Percentiles rank a stretch among this genome's conserved stretches.
Evolutionary conservation across 2,329 filamentous ascomycete genomes (phyloP).

Genomic region (Aspergillus sp.): DNA sequence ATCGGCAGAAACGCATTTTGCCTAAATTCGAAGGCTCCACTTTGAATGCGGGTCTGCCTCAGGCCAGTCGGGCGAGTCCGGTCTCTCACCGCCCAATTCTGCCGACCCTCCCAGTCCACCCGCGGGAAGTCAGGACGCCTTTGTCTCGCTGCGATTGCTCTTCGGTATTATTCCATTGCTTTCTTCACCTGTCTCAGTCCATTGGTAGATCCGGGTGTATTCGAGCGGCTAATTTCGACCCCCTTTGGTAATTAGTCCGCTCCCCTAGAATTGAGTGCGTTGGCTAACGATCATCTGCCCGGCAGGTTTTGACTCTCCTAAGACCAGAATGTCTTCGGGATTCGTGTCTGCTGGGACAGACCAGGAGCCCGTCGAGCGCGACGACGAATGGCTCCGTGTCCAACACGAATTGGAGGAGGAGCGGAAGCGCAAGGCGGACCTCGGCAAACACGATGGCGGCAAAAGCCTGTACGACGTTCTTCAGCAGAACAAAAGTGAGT

Average conservation of each 20-base stretch:
- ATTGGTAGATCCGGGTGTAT: neutral
- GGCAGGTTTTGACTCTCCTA: neutral
- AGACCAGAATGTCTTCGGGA: conserved; percentile 43
- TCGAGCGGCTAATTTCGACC: neutral
- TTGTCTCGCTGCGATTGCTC: neutral
- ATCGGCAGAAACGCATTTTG: conserved; percentile 4
- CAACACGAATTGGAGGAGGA: conserved; percentile 49
- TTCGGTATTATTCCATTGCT: neutral
- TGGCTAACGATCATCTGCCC: neutral
- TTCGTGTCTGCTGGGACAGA: conserved; percentile 47
- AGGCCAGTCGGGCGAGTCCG: neutral
- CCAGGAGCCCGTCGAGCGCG: conserved; percentile 38
- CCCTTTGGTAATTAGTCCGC: neutral
- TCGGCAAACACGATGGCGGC: conserved; percentile 54
- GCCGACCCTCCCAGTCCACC: neutral
- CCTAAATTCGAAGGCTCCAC: conserved; percentile 5
- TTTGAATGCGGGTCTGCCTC: neutral
- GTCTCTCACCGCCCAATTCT: conserved; percentile 5
- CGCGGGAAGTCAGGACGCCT: neutral
- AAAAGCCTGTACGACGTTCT: conserved; percentile 52
- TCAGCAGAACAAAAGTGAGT: conserved; percentile 52
- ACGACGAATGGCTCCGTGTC: conserved; percentile 45
- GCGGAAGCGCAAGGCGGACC: conserved; percentile 44
- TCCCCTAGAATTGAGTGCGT: neutral
- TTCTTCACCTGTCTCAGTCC: neutral